These are phyloP conservation scores for Mortierella polycephala DNA, from an alignment of 371 early-diverging fungal species.

Conservation along the genomic window DNA sequence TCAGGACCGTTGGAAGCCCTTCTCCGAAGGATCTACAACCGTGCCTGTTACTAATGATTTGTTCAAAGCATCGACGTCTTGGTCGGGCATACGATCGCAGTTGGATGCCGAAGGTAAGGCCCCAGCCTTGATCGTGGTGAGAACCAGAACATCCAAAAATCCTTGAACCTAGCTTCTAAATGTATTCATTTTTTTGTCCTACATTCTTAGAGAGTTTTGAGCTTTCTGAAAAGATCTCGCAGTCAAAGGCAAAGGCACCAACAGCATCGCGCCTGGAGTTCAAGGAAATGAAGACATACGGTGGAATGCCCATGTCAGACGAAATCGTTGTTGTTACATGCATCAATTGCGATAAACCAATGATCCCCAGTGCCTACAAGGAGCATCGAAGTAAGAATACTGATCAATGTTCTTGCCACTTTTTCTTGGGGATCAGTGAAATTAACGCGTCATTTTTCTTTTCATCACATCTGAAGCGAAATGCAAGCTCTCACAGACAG, in stretches of 20 bases:
- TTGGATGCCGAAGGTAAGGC: constrained; percentile 48
- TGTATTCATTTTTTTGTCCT: neutral
- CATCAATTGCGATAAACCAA: constrained; percentile 37
- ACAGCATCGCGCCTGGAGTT: constrained; percentile 49
- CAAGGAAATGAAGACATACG: constrained; percentile 54
- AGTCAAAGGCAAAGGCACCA: constrained; percentile 35
- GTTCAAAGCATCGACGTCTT: constrained; percentile 31
- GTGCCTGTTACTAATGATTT: constrained; percentile 28
- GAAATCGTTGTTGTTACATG: constrained; percentile 46
- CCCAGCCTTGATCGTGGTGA: too few species aligned
- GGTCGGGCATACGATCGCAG: constrained; percentile 42
- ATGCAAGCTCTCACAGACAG: constrained; percentile 28
- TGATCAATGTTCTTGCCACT: neutral
- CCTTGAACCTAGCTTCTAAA: too few species aligned
- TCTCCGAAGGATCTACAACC: constrained; percentile 12
- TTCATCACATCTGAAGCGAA: constrained; percentile 11
- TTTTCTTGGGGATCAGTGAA: neutral
- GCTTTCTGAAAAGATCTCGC: constrained; percentile 30
- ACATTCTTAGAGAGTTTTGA: constrained; percentile 33
- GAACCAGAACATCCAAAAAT: too few species aligned
- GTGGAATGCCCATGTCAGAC: constrained; percentile 50
- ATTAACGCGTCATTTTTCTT: neutral
- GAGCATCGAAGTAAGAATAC: constrained; percentile 39
- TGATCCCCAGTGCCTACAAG: constrained; percentile 49
- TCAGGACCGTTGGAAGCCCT: constrained; percentile 48